Evolutionary conservation across 345 rosid species (phyloP).

Genomic region (Anastatica hierochuntica): DNA sequence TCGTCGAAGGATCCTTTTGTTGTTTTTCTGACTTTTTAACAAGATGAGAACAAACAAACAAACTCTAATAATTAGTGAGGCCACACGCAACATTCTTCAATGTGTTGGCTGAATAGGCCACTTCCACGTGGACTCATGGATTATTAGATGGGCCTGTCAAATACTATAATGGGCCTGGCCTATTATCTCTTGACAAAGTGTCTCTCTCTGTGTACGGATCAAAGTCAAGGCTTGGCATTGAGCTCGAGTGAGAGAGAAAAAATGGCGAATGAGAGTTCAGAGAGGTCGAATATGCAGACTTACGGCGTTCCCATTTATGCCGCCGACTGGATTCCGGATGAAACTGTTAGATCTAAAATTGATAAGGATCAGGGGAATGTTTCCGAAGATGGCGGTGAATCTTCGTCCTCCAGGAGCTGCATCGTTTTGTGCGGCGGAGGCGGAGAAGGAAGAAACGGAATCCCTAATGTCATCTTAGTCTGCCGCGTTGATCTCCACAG

Average conservation of each 20-base stretch:
- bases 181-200: not conserved
- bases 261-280: conserved; percentile 17
- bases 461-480: conserved; percentile 58
- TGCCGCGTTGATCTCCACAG: conserved; percentile 39
- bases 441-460: conserved; percentile 77
- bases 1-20: no score
- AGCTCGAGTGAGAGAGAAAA: not conserved
- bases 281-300: conserved; percentile 34
- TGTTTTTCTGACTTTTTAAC: no score
- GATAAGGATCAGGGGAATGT: conserved; percentile 5
- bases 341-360: conserved; percentile 32
- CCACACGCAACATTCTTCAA: no score
- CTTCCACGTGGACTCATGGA: no score
- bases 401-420: conserved; percentile 22
- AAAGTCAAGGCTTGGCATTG: no score
- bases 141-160: no score
- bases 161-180: no score
- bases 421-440: conserved; percentile 76
- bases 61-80: no score
- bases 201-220: not conserved
- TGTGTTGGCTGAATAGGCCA: no score
- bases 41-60: no score
- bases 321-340: conserved; percentile 58
- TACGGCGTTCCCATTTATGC: conserved; percentile 83
- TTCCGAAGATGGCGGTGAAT: conserved; percentile 16